Evolutionary conservation across 768 basidiomycete genomes (phyloP), one percentile per base, ranked within the genome.

Genomic region (Hydnomerulius pinastri): DNA sequence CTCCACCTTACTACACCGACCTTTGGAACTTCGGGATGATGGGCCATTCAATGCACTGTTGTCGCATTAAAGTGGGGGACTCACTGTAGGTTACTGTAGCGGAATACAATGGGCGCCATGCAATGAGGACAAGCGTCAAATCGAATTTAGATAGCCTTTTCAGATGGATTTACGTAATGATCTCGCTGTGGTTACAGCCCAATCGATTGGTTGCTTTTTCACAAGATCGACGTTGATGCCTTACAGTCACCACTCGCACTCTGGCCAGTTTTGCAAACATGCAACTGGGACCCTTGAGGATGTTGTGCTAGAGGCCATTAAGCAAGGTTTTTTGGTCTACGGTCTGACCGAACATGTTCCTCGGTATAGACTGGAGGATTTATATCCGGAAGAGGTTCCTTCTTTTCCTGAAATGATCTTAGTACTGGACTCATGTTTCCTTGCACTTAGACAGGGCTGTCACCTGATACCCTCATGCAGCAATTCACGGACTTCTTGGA

Each of bases 301-400:
- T 4, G 86, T 94, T 13, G 87, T 97, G 4, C 64, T 75, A 15
- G 87, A 87, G 58, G 95, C 96, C 29, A 86, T 96, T 49, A 66
- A 72, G 6, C 81, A 87, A 65, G 81, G 85, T 0, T 98, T 98
- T 65, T 72, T 79, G 51, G 74, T 88, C 1, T 98, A 86, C 63
- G 93, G 95, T 1, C 73, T 98, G 51, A 90, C 87, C 4, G 97
- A 98, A 71, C 97, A 98, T 68, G 87, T 87, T 44, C 96, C 97
- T 23, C 83, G 96, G 23, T 96, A 94, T 70, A 78, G 92, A 50
- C 50, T 59, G 2, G 67, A 78, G 28, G 94, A 99, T 65, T 73
- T 98, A 24, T 98, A 97, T 67, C 95, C 96, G 17, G 97, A 98
- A 74, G 97, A 99, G 83, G 94, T 95, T 64, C 60, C 46, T 43